These are phyloP conservation scores for Wickerhamomyces kurtzmanii DNA, from an alignment of 805 yeast species.

Conservation along the genomic window DNA sequence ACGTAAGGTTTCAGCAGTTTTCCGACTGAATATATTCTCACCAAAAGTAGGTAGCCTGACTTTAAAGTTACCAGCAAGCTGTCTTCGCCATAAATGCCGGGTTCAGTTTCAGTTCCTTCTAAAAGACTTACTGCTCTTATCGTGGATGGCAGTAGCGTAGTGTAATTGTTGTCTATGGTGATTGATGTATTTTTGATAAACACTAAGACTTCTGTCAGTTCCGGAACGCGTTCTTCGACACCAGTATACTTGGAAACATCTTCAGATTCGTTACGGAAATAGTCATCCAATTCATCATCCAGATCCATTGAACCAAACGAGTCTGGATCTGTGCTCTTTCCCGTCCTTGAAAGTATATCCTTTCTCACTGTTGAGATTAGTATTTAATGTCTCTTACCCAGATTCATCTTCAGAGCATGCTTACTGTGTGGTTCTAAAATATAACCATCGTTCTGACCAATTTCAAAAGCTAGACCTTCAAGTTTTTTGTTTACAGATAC, in stretches of 20 bases:
- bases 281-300: too few relatives aligned
- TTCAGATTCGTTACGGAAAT: conserved; percentile 10
- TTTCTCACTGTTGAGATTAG: conserved; percentile 14
- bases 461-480: conserved; percentile 9
- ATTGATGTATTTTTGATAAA: conserved; percentile 9
- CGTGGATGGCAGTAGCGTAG: conserved; percentile 5
- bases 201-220: conserved; percentile 7
- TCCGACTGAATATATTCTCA: conserved; percentile 22
- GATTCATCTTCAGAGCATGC: conserved; percentile 23
- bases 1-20: conserved; percentile 24
- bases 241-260: conserved; percentile 10
- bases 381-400: conserved; percentile 21
- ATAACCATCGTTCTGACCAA: conserved; percentile 6
- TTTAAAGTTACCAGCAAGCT: conserved; percentile 26
- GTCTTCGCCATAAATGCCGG: conserved; percentile 18
- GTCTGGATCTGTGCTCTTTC: conserved; percentile 11
- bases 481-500: conserved; percentile 9
- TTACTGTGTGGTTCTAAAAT: conserved; percentile 10
- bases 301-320: conserved; percentile 10
- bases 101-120: conserved; percentile 7
- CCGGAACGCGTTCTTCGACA: conserved; percentile 4
- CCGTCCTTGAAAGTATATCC: conserved; percentile 12
- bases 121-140: conserved; percentile 10
- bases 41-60: conserved; percentile 27
- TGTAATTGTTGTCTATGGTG: conserved; percentile 5